Evolutionary conservation across 306 rosid genomes (phyloP), one percentile per base, ranked within the genome.

Genomic region (Sicyos baderoa): DNA sequence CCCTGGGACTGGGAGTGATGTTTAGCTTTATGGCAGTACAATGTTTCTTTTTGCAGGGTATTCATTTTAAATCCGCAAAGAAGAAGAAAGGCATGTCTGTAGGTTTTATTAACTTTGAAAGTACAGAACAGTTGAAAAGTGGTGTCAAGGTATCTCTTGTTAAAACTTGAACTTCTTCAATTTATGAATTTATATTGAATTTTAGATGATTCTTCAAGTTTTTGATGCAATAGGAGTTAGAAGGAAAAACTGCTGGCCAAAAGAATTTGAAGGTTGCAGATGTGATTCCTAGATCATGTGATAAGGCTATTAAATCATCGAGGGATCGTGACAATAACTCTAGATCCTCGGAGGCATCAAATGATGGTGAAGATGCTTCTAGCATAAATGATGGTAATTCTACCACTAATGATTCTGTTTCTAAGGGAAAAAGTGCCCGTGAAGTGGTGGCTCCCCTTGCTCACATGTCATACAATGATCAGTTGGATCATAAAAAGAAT

Each of bases 381-480:
- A 61, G 82, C 71, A 77, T 60, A 35, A 78, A 75, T 72, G 75
- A 75, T 49, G 85, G 72, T 37, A 70, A 62, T 72, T 76, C 70
- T 76, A 74, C 77, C 18, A 64, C 35, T 40, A 82, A 83, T 68
- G 88, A 77, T 77, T 76, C 71, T 3, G 54, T 68, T 49, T 22
- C 81, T 0, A 88, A 76, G 77, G 85, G 80, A 70, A 87, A 59
- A 88, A 82, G 74, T 56, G 81, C 81, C 64, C 85, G 90, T 2
- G 84, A 87, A 61, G 94, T 61, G 45, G 99, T 86, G 84, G 82
- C 97, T 73, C 96, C 99, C 61, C 88, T 93, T 13, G 90, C 97
- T 67, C 91, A 93, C 82, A 68, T 86, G 90, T n/a, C 90, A 29
- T 93, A 90, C 66, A 79, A 48, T 62, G 97, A 93, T 75, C 99